These are phyloP conservation scores for Leonotis leonurus DNA, from an alignment of 257 asterid genomes.

Conservation along the genomic window DNA sequence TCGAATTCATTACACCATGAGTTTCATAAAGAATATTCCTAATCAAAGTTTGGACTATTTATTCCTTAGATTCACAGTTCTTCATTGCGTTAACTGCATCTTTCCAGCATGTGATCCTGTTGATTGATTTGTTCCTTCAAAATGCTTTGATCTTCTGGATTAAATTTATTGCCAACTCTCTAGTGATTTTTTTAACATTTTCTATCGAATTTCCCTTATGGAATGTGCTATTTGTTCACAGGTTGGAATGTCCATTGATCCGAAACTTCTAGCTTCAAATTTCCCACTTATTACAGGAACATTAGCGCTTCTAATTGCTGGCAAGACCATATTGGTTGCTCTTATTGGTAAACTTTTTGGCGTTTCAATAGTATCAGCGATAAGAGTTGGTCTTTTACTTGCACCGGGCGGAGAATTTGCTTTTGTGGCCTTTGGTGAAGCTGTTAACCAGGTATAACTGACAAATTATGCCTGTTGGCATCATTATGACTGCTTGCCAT, in stretches of 20 bases:
- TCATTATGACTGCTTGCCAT: conserved; percentile 14
- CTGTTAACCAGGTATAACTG: conserved; percentile 82
- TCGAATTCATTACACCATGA: background rate
- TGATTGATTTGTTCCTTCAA: background rate
- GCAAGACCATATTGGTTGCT: conserved; percentile 84
- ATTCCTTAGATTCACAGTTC: conserved; percentile 6
- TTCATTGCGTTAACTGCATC: background rate
- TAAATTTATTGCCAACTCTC: conserved; percentile 8
- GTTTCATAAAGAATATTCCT: background rate
- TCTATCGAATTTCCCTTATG: background rate
- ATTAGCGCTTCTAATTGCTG: conserved; percentile 75
- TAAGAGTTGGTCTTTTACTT: conserved; percentile 95
- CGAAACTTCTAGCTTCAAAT: conserved; percentile 90
- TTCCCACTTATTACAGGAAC: conserved; percentile 81
- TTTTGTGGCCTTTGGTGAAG: conserved; percentile 99
- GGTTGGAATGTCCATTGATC: conserved; percentile 99
- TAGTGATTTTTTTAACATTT: background rate
- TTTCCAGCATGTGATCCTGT: conserved; percentile 4
- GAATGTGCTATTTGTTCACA: conserved; percentile 28
- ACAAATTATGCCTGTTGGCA: conserved; percentile 12
- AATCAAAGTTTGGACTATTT: conserved; percentile 2
- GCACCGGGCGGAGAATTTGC: conserved; percentile 99
- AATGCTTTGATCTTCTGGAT: conserved; percentile 10
- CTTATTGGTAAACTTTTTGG: conserved; percentile 84
- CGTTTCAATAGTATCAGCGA: conserved; percentile 74